Percentiles rank a stretch among this genome's conserved stretches.
These are phyloP conservation scores for Cantharellus anzutake DNA, from an alignment of 768 basidiomycete genomes.

Conservation along the genomic window DNA sequence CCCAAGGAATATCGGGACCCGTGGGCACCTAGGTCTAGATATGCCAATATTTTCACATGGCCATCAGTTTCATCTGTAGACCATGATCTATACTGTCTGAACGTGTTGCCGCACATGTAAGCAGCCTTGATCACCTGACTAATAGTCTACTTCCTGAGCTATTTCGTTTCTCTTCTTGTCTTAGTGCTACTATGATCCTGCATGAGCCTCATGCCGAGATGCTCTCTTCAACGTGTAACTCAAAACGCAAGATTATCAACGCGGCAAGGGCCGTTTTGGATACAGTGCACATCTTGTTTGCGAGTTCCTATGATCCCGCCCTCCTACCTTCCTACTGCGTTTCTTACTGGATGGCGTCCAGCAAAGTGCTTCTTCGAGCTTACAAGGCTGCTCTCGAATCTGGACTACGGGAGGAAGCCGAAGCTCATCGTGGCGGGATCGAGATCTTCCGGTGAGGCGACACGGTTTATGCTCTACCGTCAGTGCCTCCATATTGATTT, in stretches of 20 bases:
- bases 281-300: constrained; percentile 4
- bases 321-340: background rate
- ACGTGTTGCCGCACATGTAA: background rate
- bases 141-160: background rate
- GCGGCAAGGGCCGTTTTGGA: constrained; percentile 5
- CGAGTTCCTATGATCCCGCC: constrained; percentile 7
- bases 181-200: constrained; percentile 3
- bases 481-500: too few relatives aligned
- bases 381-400: too few relatives aligned
- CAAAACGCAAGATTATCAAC: constrained; percentile 1
- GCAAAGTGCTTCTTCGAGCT: background rate
- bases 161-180: background rate
- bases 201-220: constrained; percentile 9
- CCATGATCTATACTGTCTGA: background rate
- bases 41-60: background rate
- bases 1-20: constrained; percentile 4
- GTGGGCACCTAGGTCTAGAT: background rate
- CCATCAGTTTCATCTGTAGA: background rate
- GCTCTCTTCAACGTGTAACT: background rate
- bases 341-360: background rate
- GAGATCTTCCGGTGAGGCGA: too few relatives aligned
- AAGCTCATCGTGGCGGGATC: too few relatives aligned
- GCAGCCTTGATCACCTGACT: background rate
- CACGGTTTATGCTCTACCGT: too few relatives aligned
- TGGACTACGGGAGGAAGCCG: too few relatives aligned